phyloP scores from a whole-genome alignment of 306 rosid genomes.

The Vigna angularis region DNA sequence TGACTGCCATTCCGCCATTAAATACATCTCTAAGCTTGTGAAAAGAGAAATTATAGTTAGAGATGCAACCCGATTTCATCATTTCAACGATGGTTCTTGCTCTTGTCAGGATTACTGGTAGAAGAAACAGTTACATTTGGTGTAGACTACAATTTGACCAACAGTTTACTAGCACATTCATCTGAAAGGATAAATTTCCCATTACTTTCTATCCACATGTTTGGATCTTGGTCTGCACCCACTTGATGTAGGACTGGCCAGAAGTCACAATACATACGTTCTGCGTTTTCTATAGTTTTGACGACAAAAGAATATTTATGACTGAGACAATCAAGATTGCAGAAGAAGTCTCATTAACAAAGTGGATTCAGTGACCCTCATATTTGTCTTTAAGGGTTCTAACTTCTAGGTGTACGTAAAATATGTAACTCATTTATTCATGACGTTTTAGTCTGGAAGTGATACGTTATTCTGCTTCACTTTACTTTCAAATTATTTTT shows the following conservation, averaged over 20 bases:
- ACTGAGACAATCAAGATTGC: slow-evolving; percentile 10
- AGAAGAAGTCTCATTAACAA: slow-evolving; percentile 16
- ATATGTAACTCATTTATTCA: slow-evolving; percentile 25
- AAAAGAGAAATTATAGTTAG: slow-evolving; percentile 81
- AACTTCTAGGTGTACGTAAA: not conserved
- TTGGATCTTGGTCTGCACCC: no score
- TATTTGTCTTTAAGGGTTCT: slow-evolving; percentile 17
- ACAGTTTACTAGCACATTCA: not conserved
- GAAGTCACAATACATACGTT: no score
- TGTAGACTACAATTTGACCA: slow-evolving; percentile 20
- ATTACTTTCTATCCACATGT: not conserved
- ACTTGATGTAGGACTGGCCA: no score
- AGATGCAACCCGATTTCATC: slow-evolving; percentile 85
- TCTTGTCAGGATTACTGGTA: slow-evolving; percentile 92
- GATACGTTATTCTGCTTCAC: not conserved
- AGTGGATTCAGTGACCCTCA: slow-evolving; percentile 2
- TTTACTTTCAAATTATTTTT: not conserved
- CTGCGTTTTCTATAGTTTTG: no score
- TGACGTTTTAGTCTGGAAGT: slow-evolving; percentile 10
- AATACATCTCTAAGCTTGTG: slow-evolving; percentile 84
- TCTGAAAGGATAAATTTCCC: slow-evolving; percentile 10
- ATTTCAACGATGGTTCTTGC: slow-evolving; percentile 79
- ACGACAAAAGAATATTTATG: no score
- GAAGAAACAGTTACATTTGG: slow-evolving; percentile 34
- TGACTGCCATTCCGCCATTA: slow-evolving; percentile 87